Base-by-base conservation (phyloP, 306 rosid species). In the Parietaria judaica region DNA sequence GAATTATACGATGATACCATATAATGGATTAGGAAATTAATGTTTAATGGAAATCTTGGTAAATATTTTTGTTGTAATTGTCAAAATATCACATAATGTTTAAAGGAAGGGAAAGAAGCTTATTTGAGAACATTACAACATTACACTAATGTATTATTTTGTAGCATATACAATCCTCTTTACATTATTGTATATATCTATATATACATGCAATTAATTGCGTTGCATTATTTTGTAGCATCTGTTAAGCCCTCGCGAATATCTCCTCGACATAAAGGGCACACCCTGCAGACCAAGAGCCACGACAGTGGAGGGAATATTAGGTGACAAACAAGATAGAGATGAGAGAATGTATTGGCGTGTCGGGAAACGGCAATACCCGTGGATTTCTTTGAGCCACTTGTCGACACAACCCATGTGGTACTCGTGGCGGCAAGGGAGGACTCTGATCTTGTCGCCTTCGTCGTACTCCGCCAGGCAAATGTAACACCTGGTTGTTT, bases 301-400 rank as follows among this genome's bases (percentile, higher is more conserved):
- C 66, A 64, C 31, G 51, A 62, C 44, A 45, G 31, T 60, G 54
- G 50, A 51, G 51, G 58, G 8, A 23, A 45, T n/a, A 23, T 23
- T 23, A 23, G 16, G 31, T 54, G 11, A 38, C 9, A 31, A 46
- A 16, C 14, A 47, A 6, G 44, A 14, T 48, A 31, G 50, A 31
- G 55, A n/a, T 48, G 36, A 6, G 48, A 35, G 11, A 13, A 47
- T 31, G 43, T 52, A 17, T 16, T 58, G 9, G 48, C 39, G 13
- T 46, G 15, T 58, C 11, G 56, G 51, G 57, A 43, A 61, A 43
- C 51, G 45, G 60, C 54, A 61, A 15, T 84, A 94, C 99, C 97
- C 95, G 13, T 94, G 97, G 64, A 94, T 88, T 85, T 94, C 99
- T 70, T 84, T 94, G 13, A 94, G 92, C 99, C 99, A 94, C 83